A percentile compares a stretch with the other conserved stretches of the same genome.
Conservation (phyloP, 768 basidiomycete species). For the Lactarius quietus region DNA sequence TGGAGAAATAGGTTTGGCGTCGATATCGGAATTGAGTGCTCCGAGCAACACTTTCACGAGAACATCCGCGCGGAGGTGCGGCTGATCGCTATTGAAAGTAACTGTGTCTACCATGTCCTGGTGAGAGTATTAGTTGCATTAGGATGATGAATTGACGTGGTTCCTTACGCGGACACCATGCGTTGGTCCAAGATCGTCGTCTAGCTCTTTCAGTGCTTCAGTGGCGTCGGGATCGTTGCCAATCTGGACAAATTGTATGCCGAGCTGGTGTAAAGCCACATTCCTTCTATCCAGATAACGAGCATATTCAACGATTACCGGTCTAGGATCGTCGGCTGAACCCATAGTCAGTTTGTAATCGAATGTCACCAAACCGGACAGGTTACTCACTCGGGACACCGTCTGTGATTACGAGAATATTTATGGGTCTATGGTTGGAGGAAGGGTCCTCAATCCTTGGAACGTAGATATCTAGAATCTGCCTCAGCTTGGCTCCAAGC, state of each 20-base stretch:
- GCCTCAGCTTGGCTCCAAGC: conserved; percentile 37
- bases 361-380: not conserved
- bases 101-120: conserved; percentile 26
- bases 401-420: conserved; percentile 39
- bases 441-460: conserved; percentile 32
- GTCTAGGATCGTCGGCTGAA: conserved; percentile 28
- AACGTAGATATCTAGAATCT: conserved; percentile 39
- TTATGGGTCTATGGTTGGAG: conserved; percentile 37
- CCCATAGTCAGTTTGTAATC: not conserved
- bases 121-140: not conserved
- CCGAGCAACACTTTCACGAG: conserved; percentile 21
- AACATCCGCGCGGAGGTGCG: conserved; percentile 15
- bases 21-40: conserved; percentile 13
- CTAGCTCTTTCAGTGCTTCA: conserved; percentile 31
- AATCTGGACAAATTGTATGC: conserved; percentile 42
- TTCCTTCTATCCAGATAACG: conserved; percentile 33
- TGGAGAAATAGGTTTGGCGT: not conserved
- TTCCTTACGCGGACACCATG: conserved; percentile 22
- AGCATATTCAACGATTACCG: conserved; percentile 26
- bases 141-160: no score
- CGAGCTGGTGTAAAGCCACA: conserved; percentile 34
- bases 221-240: conserved; percentile 34
- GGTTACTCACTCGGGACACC: conserved; percentile 38
- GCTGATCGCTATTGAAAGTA: conserved; percentile 16
- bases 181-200: conserved; percentile 17